Percentiles rank a stretch among this genome's conserved stretches.
phyloP scores from a whole-genome alignment of 1,139 yeast genomes.

The Scheffersomyces titani region DNA sequence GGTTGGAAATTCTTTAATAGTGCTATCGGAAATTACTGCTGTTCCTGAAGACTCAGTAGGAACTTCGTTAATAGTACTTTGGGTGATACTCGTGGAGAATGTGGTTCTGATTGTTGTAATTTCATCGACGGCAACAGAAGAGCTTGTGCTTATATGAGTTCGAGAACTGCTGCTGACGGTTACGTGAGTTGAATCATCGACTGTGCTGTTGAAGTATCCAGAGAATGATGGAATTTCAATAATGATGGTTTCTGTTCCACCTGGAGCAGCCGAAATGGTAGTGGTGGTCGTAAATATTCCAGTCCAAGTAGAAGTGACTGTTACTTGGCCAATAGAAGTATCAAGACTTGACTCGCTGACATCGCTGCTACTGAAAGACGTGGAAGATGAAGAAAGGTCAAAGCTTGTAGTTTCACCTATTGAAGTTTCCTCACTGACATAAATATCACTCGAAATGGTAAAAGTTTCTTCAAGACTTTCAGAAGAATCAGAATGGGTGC shows the following conservation, averaged over 20 bases:
- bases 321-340: slow-evolving; percentile 14
- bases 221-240: slow-evolving; percentile 12
- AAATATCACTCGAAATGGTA: slow-evolving; percentile 1
- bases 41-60: neutral
- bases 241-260: slow-evolving; percentile 11
- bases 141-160: too few relatives aligned
- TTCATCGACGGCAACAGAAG: neutral
- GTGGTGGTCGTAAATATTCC: slow-evolving; percentile 1
- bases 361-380: slow-evolving; percentile 8
- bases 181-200: neutral
- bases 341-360: slow-evolving; percentile 13
- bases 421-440: too few relatives aligned
- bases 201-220: neutral
- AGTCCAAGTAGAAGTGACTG: slow-evolving; percentile 8
- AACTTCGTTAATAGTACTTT: neutral
- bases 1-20: neutral
- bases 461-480: too few relatives aligned
- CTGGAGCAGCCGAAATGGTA: neutral
- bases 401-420: too few relatives aligned
- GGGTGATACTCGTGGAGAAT: neutral
- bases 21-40: neutral
- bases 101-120: neutral
- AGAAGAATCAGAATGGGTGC: slow-evolving; percentile 6
- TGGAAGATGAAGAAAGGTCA: too few relatives aligned
- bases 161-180: too few relatives aligned